These are phyloP conservation scores for Suillus tomentosus DNA, from an alignment of 768 basidiomycete species.

Conservation along the genomic window DNA sequence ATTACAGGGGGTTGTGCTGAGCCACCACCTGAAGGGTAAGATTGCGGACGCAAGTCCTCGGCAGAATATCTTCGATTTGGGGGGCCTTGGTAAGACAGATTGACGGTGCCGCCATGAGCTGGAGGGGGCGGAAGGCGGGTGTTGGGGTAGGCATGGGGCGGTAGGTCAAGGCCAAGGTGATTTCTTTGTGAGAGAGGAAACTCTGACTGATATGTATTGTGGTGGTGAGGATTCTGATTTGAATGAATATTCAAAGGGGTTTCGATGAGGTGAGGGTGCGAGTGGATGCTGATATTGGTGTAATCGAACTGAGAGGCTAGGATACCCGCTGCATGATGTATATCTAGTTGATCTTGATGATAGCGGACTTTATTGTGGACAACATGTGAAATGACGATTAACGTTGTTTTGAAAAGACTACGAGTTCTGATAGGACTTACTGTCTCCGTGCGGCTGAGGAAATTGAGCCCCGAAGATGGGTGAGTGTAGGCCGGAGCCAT, in stretches of 20 bases:
- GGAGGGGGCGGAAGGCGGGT: conserved; percentile 44
- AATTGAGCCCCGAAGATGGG: conserved; percentile 60
- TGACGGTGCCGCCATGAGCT: conserved; percentile 19
- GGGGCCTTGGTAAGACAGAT: conserved; percentile 22
- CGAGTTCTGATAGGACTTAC: conserved; percentile 51
- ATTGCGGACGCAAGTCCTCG: conserved; percentile 42
- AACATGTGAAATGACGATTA: conserved; percentile 38
- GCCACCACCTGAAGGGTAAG: conserved; percentile 42
- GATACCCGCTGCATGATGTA: conserved; percentile 49
- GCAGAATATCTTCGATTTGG: conserved; percentile 34
- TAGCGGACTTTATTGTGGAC: conserved; percentile 73
- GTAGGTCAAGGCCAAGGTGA: conserved; percentile 47
- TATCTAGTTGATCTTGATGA: conserved; percentile 45
- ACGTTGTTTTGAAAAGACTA: conserved; percentile 41
- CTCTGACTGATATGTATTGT: conserved; percentile 44
- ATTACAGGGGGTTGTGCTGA: conserved; percentile 20
- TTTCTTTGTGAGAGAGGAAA: conserved; percentile 46
- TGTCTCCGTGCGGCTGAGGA: conserved; percentile 50
- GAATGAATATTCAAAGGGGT: conserved; percentile 45
- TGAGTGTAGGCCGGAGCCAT: conserved; percentile 74
- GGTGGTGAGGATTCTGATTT: conserved; percentile 29
- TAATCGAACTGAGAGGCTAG: conserved; percentile 57
- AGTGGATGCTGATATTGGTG: conserved; percentile 36
- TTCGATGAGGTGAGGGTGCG: conserved; percentile 46
- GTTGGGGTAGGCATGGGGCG: conserved; percentile 41